Conservation (phyloP, 2,329 filamentous ascomycete genomes). For the Calonectria crousiana region DNA sequence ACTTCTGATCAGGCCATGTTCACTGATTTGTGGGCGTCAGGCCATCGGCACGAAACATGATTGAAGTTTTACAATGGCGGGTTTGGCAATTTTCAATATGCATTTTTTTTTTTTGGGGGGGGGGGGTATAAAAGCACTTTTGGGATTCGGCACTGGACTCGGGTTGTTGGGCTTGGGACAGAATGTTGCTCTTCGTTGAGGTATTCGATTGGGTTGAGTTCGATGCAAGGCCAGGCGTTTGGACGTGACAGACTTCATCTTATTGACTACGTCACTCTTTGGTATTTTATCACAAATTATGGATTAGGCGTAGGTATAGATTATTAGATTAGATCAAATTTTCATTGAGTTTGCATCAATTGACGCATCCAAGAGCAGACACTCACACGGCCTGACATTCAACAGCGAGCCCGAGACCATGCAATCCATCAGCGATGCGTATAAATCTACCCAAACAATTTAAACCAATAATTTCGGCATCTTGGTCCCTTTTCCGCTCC, state of each 20-base stretch:
- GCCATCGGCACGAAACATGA: background rate
- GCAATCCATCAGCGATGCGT: conserved; percentile 29
- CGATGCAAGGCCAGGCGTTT: background rate
- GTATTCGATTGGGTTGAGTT: background rate
- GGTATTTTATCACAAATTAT: background rate
- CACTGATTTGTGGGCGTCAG: background rate
- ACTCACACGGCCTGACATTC: background rate
- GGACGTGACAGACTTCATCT: background rate
- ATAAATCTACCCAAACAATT: conserved; percentile 7
- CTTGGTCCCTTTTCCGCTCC: conserved; percentile 26
- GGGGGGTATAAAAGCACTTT: background rate
- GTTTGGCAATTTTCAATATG: background rate
- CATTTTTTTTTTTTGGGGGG: no score
- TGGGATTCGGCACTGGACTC: background rate
- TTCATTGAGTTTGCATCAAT: no score
- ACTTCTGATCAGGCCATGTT: background rate
- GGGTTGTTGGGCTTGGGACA: background rate
- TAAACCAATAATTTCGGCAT: conserved; percentile 25
- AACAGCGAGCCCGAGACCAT: conserved; percentile 20
- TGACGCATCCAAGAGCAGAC: background rate
- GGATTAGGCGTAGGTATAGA: background rate
- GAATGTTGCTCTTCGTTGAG: background rate
- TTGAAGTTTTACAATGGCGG: background rate
- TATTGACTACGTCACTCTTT: background rate
- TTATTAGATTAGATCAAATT: background rate